phyloP scores from a whole-genome alignment of 352 stramenopile species.

The Globisporangium megalacanthum region DNA sequence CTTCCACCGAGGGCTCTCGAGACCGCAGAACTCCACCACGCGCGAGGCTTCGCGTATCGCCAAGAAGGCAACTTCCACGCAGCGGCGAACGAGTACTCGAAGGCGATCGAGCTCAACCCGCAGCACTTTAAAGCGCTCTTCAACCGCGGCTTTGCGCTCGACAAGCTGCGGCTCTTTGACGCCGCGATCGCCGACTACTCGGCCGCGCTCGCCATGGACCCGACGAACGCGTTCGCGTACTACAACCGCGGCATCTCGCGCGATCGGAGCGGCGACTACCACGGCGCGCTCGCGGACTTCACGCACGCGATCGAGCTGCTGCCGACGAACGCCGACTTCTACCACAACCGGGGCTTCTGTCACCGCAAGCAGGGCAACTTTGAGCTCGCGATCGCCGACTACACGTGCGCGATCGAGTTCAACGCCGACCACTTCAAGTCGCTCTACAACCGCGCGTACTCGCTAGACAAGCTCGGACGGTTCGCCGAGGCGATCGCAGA shows the following conservation, averaged over 20 bases:
- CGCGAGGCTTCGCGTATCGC: constrained; percentile 58
- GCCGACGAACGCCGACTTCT: constrained; percentile 71
- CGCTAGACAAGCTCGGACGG: constrained; percentile 71
- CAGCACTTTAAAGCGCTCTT: constrained; percentile 87
- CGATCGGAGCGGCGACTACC: constrained; percentile 80
- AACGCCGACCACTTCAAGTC: constrained; percentile 85
- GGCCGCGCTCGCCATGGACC: constrained; percentile 58
- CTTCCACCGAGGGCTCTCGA: constrained; percentile 8
- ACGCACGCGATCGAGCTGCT: constrained; percentile 72
- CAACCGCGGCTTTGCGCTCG: constrained; percentile 83
- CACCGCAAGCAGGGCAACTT: constrained; percentile 80
- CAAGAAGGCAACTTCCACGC: constrained; percentile 80
- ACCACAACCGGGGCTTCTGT: constrained; percentile 82
- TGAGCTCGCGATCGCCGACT: constrained; percentile 72
- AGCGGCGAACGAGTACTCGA: constrained; percentile 74
- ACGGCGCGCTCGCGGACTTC: constrained; percentile 79
- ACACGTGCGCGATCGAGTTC: constrained; percentile 61
- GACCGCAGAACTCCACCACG: constrained; percentile 50
- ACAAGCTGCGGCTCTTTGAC: constrained; percentile 79
- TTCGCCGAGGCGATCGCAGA: constrained; percentile 63
- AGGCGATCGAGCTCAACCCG: constrained; percentile 65
- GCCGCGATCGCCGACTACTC: constrained; percentile 75
- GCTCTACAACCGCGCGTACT: constrained; percentile 87
- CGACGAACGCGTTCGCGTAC: constrained; percentile 65
- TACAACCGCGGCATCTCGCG: constrained; percentile 86